Evolutionary conservation across 805 yeast species (phyloP).

Genomic region (Wickerhamomyces bisporus): DNA sequence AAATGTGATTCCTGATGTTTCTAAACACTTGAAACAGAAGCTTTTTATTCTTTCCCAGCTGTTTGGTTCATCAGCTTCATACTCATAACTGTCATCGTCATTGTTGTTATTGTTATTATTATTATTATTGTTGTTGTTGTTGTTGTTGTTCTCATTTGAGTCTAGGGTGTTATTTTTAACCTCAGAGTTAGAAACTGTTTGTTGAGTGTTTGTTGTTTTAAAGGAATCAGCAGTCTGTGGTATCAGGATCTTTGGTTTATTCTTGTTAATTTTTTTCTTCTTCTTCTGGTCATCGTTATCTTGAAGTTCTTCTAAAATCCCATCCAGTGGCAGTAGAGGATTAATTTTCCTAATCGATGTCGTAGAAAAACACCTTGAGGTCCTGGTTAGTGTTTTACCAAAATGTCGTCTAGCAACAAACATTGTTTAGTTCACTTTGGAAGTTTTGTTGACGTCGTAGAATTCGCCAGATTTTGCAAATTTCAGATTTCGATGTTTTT

Average conservation of each 20-base stretch:
- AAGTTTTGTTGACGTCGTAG: too few relatives aligned
- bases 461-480: too few relatives aligned
- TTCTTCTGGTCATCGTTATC: conserved; percentile 10
- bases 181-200: conserved; percentile 1
- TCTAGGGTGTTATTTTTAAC: background rate
- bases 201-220: conserved; percentile 5
- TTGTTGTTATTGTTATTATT: conserved; percentile 7
- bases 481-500: too few relatives aligned
- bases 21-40: conserved; percentile 40
- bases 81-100: conserved; percentile 10
- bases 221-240: conserved; percentile 17
- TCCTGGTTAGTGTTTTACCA: too few relatives aligned
- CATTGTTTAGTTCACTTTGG: too few relatives aligned
- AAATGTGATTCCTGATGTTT: conserved; percentile 67
- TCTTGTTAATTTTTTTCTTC: conserved; percentile 4
- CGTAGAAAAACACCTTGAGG: background rate
- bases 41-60: conserved; percentile 13
- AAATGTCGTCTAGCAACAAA: too few relatives aligned
- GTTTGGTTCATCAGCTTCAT: conserved; percentile 5
- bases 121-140: conserved; percentile 5
- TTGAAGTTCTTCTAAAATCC: conserved; percentile 20
- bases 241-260: conserved; percentile 18
- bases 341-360: conserved; percentile 7
- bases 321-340: conserved; percentile 21
- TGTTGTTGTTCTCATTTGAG: conserved; percentile 1